Conservation (phyloP, 2,329 filamentous ascomycete species). For the Beauveria medogensis region DNA sequence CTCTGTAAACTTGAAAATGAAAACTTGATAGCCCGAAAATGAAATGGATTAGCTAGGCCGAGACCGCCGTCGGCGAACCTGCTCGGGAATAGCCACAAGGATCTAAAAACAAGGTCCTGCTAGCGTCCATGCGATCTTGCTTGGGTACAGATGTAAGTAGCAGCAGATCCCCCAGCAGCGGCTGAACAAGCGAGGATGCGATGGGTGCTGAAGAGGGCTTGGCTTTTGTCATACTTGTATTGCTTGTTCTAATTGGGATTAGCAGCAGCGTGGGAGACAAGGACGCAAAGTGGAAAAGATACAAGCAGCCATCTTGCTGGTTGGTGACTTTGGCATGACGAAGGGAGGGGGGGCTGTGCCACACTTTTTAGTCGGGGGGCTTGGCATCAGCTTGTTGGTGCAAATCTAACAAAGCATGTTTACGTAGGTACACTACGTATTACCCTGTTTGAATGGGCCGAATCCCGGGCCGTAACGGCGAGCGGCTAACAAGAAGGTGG, state of each 20-base stretch:
- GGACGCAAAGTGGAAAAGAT: neutral
- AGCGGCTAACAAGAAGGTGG: neutral
- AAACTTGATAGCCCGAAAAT: neutral
- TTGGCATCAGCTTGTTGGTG: neutral
- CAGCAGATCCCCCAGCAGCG: neutral
- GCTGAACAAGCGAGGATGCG: neutral
- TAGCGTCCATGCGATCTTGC: neutral
- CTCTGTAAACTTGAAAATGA: constrained; percentile 7
- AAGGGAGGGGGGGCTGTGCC: neutral
- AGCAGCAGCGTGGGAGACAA: neutral
- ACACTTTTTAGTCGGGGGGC: neutral
- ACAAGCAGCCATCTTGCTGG: neutral
- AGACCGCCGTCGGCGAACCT: neutral
- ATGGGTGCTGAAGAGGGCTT: neutral
- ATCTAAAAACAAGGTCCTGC: neutral
- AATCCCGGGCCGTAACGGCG: neutral
- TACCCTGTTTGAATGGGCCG: neutral
- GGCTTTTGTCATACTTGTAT: neutral
- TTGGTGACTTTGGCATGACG: neutral
- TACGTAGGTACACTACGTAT: neutral
- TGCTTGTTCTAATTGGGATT: neutral
- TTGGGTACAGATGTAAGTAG: neutral
- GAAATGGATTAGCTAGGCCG: neutral
- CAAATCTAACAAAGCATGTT: neutral
- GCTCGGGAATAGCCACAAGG: neutral